Base-by-base conservation (phyloP, 2,329 filamentous ascomycete species). In the Fusarium sp. region DNA sequence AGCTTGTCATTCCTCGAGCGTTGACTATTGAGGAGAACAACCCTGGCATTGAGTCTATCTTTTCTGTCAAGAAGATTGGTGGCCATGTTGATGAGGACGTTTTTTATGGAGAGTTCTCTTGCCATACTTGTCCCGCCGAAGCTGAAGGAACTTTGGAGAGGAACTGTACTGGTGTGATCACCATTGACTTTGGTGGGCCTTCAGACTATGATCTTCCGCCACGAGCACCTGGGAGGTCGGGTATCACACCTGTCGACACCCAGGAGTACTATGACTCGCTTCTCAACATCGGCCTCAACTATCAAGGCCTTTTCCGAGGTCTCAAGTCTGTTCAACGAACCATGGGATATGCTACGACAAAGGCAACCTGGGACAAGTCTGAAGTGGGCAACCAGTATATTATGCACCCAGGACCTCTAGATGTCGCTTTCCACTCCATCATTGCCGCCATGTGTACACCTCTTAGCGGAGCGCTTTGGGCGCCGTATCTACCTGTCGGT, bases 341-440 rank as follows among this genome's bases (percentile, higher is more conserved):
- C 6, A 62, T 62, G 59, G 59, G 59, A 13, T 56, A 62, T 14
- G 59, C 59, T 45, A 56, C 39, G 15, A 62, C 59, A 31, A 62
- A 62, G 20, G 48, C 59, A 44, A 31, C 48, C 1, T 62, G 59
- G 59, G 38, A 38, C 15, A 41, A 31, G 15, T 14, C 24, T 7
- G 49, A 62, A 10, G 59, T 62, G 4, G 59, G 59, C 7, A 24
- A 45, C 24, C 41, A 44, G 20, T 56, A 62, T 44, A 4, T 45
- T 17, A 62, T 62, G 9, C 59, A 62, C 12, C 59, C 49, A 12
- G 59, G 59, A 2, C 59, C 59, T n/a, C 17, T 62, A 9, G 59
- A 62, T 3, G 59, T 62, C 8, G 59, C 49, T 0, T 62, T 62
- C 8, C 49, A 62, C 31, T 62, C 49, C 12, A 62, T 62, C 12